Evolutionary conservation across 2,329 filamentous ascomycete genomes (phyloP).

Genomic region (Pezicula carpinea): DNA sequence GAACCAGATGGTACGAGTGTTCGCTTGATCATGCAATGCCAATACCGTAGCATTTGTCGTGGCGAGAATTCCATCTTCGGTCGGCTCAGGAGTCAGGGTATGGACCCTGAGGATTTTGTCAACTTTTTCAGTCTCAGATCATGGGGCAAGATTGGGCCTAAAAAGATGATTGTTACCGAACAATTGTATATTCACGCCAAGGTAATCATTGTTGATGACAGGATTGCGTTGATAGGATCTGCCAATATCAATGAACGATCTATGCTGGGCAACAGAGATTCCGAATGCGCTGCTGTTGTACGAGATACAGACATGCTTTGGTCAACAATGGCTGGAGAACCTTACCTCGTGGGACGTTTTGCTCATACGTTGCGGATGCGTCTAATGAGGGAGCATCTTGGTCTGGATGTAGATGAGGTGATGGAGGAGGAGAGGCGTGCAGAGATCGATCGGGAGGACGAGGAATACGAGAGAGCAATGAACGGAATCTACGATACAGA

Average conservation of each 20-base stretch:
- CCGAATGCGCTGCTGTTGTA: conserved; percentile 84
- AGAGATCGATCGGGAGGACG: conserved; percentile 52
- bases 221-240: conserved; percentile 88
- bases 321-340: conserved; percentile 85
- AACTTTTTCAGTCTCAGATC: conserved; percentile 88
- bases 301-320: conserved; percentile 89
- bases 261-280: conserved; percentile 87
- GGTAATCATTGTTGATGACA: conserved; percentile 91
- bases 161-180: conserved; percentile 82
- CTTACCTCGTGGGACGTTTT: conserved; percentile 87
- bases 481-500: conserved; percentile 49
- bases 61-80: conserved; percentile 91
- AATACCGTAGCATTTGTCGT: conserved; percentile 92
- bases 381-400: conserved; percentile 93
- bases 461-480: conserved; percentile 55
- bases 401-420: conserved; percentile 90
- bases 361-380: conserved; percentile 89
- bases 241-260: conserved; percentile 99
- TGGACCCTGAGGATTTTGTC: conserved; percentile 93
- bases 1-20: conserved; percentile 92
- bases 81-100: conserved; percentile 69
- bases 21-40: conserved; percentile 92
- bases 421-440: conserved; percentile 71
- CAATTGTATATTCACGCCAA: conserved; percentile 98
- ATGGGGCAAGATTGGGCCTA: conserved; percentile 85